These are phyloP conservation scores for Cruciata laevipes DNA, from an alignment of 257 asterid genomes.

Conservation along the genomic window DNA sequence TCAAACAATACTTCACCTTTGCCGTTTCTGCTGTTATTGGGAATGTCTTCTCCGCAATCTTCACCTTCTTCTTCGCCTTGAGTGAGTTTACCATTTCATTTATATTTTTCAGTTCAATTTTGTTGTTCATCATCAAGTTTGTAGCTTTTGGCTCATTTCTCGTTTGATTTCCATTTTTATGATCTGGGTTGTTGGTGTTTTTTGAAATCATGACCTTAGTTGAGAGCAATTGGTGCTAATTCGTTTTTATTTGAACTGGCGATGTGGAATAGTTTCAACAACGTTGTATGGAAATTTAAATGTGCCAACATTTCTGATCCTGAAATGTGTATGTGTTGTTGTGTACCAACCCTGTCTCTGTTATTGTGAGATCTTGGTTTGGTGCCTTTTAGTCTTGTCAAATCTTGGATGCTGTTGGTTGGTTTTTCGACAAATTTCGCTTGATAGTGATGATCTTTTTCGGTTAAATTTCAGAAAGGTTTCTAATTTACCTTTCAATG, in stretches of 20 bases:
- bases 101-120: not conserved
- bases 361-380: constrained; percentile 8
- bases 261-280: no score
- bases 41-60: constrained; percentile 78
- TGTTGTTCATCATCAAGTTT: constrained; percentile 13
- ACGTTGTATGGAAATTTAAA: not conserved
- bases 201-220: not conserved
- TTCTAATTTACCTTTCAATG: not conserved
- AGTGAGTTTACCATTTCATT: constrained; percentile 31
- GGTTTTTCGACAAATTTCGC: not conserved
- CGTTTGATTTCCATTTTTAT: constrained; percentile 20
- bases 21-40: constrained; percentile 71
- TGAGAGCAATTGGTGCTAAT: no score
- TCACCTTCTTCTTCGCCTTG: constrained; percentile 85
- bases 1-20: constrained; percentile 54
- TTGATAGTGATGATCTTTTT: constrained; percentile 12
- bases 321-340: not conserved
- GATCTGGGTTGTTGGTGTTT: constrained; percentile 21
- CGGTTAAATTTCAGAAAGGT: not conserved
- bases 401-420: not conserved
- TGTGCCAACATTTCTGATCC: constrained; percentile 5
- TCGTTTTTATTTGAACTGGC: no score
- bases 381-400: not conserved
- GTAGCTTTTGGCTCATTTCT: constrained; percentile 6
- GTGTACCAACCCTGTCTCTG: not conserved